Conservation (phyloP, 371 early-diverging fungal species). For the Mucor piriformis region DNA sequence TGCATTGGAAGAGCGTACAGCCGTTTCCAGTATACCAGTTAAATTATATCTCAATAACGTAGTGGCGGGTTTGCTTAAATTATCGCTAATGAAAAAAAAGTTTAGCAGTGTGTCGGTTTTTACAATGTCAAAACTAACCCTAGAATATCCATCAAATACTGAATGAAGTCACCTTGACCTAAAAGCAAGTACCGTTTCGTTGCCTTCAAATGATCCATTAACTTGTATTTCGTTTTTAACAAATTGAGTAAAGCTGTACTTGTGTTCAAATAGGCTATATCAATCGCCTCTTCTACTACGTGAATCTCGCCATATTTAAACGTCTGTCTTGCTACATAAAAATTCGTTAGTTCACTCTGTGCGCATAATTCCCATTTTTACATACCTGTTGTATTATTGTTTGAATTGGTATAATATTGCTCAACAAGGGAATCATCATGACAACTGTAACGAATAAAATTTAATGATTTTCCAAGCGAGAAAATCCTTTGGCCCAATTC, state of each 20-base stretch:
- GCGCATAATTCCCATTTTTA: background rate
- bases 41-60: constrained; percentile 87
- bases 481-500: constrained; percentile 89
- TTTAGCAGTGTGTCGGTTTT: background rate
- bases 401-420: constrained; percentile 14
- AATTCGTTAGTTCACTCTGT: background rate
- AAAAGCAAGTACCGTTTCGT: constrained; percentile 89
- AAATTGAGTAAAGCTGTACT: constrained; percentile 74
- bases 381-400: constrained; percentile 2
- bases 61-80: constrained; percentile 75
- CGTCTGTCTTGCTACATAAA: constrained; percentile 26
- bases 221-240: constrained; percentile 73
- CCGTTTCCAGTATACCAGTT: constrained; percentile 82
- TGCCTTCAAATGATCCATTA: constrained; percentile 86
- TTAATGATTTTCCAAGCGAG: constrained; percentile 91
- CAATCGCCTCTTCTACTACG: constrained; percentile 74
- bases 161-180: constrained; percentile 96
- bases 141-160: constrained; percentile 82
- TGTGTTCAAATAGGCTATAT: constrained; percentile 70
- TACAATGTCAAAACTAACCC: constrained; percentile 62
- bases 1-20: constrained; percentile 89
- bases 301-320: constrained; percentile 76
- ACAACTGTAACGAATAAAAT: constrained; percentile 89
- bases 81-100: constrained; percentile 33
- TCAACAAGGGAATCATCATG: constrained; percentile 58